phyloP scores from a whole-genome alignment of 2,329 filamentous ascomycete genomes.

The Shiraia bambusicola region DNA sequence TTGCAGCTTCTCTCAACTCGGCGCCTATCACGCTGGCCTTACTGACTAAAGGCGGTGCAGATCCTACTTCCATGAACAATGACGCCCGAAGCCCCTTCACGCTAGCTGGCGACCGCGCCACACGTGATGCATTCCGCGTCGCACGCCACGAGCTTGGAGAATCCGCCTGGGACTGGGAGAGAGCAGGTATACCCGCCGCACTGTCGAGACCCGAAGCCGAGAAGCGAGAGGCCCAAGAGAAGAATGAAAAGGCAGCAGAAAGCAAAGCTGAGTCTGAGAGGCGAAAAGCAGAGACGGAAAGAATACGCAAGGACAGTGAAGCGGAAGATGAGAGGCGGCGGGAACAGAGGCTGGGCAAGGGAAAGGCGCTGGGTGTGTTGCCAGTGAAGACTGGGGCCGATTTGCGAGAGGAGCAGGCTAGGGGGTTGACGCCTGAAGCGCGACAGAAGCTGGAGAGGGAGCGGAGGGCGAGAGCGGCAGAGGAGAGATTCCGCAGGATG shows the following conservation, averaged over 20 bases:
- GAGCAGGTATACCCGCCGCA: conserved; percentile 68
- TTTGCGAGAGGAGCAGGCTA: conserved; percentile 76
- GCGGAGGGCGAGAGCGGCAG: conserved; percentile 83
- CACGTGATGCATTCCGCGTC: conserved; percentile 87
- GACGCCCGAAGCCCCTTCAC: conserved; percentile 89
- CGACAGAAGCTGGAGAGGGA: conserved; percentile 81
- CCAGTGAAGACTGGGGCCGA: conserved; percentile 76
- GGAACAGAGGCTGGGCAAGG: conserved; percentile 52
- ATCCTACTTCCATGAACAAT: conserved; percentile 62
- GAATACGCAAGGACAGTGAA: conserved; percentile 61
- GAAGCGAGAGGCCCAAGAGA: conserved; percentile 68
- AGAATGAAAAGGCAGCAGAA: conserved; percentile 65
- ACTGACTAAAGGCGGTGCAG: conserved; percentile 70
- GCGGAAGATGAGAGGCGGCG: conserved; percentile 53
- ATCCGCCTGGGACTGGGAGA: conserved; percentile 73
- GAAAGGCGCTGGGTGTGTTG: conserved; percentile 55
- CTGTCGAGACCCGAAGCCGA: conserved; percentile 73
- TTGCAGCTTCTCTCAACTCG: conserved; percentile 80
- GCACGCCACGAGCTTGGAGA: conserved; percentile 83
- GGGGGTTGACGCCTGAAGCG: conserved; percentile 87
- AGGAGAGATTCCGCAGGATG: conserved; percentile 72
- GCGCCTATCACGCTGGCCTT: conserved; percentile 76
- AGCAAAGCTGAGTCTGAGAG: conserved; percentile 63
- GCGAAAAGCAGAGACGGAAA: conserved; percentile 72
- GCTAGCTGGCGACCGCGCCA: conserved; percentile 79